These are phyloP conservation scores for Mimosa pudica DNA, from an alignment of 306 rosid genomes.

Conservation along the genomic window DNA sequence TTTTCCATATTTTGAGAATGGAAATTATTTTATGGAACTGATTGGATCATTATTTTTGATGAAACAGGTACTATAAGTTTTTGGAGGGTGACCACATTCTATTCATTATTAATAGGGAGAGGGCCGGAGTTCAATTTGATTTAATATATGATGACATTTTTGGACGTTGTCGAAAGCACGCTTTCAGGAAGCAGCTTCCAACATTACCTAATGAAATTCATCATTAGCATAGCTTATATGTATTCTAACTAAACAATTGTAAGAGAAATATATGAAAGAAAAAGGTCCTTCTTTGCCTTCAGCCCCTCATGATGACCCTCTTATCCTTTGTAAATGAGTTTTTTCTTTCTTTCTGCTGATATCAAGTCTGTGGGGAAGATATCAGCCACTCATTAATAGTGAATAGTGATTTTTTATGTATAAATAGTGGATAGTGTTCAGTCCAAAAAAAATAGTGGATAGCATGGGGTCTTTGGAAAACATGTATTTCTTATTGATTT, in stretches of 20 bases:
- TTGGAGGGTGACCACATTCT: slow-evolving; percentile 92
- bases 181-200: slow-evolving; percentile 68
- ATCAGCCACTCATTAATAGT: slow-evolving; percentile 24
- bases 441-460: slow-evolving; percentile 3
- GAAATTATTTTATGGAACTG: slow-evolving; percentile 22
- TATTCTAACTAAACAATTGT: not conserved
- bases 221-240: slow-evolving; percentile 39
- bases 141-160: slow-evolving; percentile 85
- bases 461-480: not conserved
- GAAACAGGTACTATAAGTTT: slow-evolving; percentile 83
- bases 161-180: slow-evolving; percentile 93
- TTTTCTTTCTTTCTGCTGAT: not conserved
- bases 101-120: slow-evolving; percentile 81
- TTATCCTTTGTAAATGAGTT: slow-evolving; percentile 42
- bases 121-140: slow-evolving; percentile 97
- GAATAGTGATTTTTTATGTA: not conserved
- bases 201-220: slow-evolving; percentile 68
- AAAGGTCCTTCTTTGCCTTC: slow-evolving; percentile 34
- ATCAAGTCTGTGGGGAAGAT: slow-evolving; percentile 24
- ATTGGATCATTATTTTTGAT: slow-evolving; percentile 24
- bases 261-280: slow-evolving; percentile 24
- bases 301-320: not conserved
- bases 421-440: too few relatives aligned
- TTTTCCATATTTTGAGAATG: too few relatives aligned
- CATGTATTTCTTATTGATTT: too few relatives aligned